Percentiles rank a stretch among this genome's conserved stretches.
These are phyloP conservation scores for Metarhizium sp. DNA, from an alignment of 2,329 filamentous ascomycete genomes.

Conservation along the genomic window DNA sequence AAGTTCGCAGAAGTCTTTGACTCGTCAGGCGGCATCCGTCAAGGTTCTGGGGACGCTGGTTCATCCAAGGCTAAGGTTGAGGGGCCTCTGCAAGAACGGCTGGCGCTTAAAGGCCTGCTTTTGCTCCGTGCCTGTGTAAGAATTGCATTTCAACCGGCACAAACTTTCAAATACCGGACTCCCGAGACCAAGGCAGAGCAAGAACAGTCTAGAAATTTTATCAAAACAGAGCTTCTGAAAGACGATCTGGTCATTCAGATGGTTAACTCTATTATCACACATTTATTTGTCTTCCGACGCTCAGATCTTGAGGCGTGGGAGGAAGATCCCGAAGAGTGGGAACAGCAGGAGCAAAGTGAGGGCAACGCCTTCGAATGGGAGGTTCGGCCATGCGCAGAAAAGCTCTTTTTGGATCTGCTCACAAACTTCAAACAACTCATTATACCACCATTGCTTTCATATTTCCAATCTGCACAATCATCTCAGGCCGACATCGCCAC, in stretches of 20 bases:
- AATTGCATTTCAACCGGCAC: conserved; percentile 71
- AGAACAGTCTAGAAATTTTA: conserved; percentile 53
- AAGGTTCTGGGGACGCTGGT: conserved; percentile 26
- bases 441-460: conserved; percentile 66
- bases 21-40: conserved; percentile 46
- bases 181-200: conserved; percentile 69
- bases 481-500: conserved; percentile 59
- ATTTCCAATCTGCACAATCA: conserved; percentile 71
- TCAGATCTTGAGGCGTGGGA: conserved; percentile 87
- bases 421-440: conserved; percentile 81
- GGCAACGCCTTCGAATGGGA: conserved; percentile 87
- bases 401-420: conserved; percentile 83
- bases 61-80: conserved; percentile 42
- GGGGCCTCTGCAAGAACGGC: conserved; percentile 61
- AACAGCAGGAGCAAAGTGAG: conserved; percentile 76
- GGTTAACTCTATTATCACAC: conserved; percentile 75
- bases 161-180: conserved; percentile 77
- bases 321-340: conserved; percentile 92
- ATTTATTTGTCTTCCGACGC: conserved; percentile 79
- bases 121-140: conserved; percentile 74
- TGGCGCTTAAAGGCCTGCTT: conserved; percentile 75
- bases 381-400: conserved; percentile 85
- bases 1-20: conserved; percentile 68
- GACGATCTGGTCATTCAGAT: conserved; percentile 70
- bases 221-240: conserved; percentile 68